Evolutionary conservation across 2,329 filamentous ascomycete species (phyloP).

Genomic region (Fusarium odoratissimum): DNA sequence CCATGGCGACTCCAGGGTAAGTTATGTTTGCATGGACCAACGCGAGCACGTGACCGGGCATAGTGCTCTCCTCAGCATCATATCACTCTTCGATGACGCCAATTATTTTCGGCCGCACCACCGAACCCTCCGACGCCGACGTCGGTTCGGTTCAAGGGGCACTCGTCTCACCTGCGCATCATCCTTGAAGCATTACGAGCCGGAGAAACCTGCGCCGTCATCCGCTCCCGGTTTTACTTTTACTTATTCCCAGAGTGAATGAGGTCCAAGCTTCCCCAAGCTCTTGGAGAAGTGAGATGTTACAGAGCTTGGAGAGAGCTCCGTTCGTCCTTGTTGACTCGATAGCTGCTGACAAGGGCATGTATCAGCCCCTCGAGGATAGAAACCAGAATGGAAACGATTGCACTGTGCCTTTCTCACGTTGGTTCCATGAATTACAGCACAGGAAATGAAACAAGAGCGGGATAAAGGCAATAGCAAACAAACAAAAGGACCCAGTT

Average conservation of each 20-base stretch:
- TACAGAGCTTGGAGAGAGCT: slow-evolving; percentile 25
- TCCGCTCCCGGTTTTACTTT: slow-evolving; percentile 8
- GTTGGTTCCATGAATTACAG: not conserved
- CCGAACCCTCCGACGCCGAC: slow-evolving; percentile 18
- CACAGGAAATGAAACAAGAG: not conserved
- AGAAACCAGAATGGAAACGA: not conserved
- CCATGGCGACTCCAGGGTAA: not conserved
- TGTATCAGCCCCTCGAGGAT: not conserved
- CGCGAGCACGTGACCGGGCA: not conserved
- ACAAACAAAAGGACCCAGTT: slow-evolving; percentile 14
- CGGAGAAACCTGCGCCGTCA: slow-evolving; percentile 34
- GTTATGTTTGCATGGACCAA: accelerated
- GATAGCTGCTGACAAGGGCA: slow-evolving; percentile 15
- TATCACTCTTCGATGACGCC: slow-evolving; percentile 37
- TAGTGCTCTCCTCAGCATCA: not conserved
- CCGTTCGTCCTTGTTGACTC: slow-evolving; percentile 32
- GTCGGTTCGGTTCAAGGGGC: slow-evolving; percentile 12
- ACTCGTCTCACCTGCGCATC: slow-evolving; percentile 6
- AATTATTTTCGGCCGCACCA: slow-evolving; percentile 1
- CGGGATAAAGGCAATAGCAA: not conserved
- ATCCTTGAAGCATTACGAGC: slow-evolving; percentile 12
- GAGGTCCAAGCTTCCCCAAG: slow-evolving; percentile 23
- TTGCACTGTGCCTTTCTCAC: not conserved
- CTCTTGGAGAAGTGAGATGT: slow-evolving; percentile 26
- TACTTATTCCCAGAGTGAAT: slow-evolving; percentile 2